Evolutionary conservation across 257 asterid genomes (phyloP), one percentile per base, ranked within the genome.

Genomic region (Catharanthus roseus): DNA sequence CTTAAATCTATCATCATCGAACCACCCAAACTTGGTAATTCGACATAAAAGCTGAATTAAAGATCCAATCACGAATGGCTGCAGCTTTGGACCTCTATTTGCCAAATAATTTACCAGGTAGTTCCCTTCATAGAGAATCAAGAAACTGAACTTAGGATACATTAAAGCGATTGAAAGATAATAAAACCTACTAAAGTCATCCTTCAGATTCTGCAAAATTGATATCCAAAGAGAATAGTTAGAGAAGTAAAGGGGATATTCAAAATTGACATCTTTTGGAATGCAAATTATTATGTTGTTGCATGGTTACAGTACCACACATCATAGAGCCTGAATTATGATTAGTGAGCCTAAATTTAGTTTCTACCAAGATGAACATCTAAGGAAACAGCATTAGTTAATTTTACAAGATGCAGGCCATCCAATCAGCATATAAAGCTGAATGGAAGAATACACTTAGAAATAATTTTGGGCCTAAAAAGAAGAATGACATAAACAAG

Each of bases 1-100:
- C 80, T 89, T 86, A 72, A 93, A 91, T 79, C 85, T 91, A 85
- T 93, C 97, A 73, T 91, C 97, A 79, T 89, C 97, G 74, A 91
- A 88, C 99, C 99, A 93, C 66, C 97, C 99, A 84, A 88, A 93
- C 82, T 93, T 93, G 74, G 97, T 91, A 76, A 93, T 88, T 72
- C 99, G 96, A 68, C 97, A 89, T 75, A 91, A 82, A 72, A 91
- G 96, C 77, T 87, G 97, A 81, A 91, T 85, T 71, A 91, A 78
- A 64, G 99, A 93, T 75, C 96, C 96, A 74, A 88, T 75, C 76
- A 93, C 99, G 80, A 89, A 93, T 33, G 89, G 84, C 96, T 86
- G 96, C 91, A 91, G 79, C 86, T 91, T 92, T 50, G 97, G 96
- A 72, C 99, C 99, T 86, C 96, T 91, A 77, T 75, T 93, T 76